phyloP scores from a whole-genome alignment of 2,329 filamentous ascomycete species.

The Penicillium crustosum region DNA sequence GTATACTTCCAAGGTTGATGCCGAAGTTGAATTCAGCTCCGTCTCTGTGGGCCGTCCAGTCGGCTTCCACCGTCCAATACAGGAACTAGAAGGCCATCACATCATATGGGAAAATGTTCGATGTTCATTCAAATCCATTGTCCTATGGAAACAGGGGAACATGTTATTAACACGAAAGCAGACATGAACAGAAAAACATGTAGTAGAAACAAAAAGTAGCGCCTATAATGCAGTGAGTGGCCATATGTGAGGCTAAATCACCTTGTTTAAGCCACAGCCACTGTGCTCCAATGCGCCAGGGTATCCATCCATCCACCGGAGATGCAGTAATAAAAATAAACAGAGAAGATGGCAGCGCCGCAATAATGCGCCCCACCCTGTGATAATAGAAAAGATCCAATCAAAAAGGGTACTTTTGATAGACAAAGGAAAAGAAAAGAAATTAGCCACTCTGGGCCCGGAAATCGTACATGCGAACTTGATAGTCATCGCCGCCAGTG shows the following conservation, averaged over 20 bases:
- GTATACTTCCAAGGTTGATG: too few relatives aligned
- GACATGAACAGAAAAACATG: neutral
- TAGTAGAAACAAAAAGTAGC: neutral
- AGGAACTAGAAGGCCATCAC: too few relatives aligned
- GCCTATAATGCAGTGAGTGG: slow-evolving; percentile 6
- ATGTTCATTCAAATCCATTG: neutral
- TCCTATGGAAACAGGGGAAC: neutral
- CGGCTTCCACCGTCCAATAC: too few relatives aligned
- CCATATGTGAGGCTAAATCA: neutral
- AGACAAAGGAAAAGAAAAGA: neutral
- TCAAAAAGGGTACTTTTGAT: slow-evolving; percentile 2
- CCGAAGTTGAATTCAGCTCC: too few relatives aligned
- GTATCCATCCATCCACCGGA: slow-evolving; percentile 20
- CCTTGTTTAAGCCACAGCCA: neutral
- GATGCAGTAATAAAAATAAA: slow-evolving; percentile 8
- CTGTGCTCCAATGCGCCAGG: slow-evolving; percentile 17
- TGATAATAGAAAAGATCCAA: neutral
- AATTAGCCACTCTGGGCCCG: slow-evolving; percentile 28
- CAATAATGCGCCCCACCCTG: neutral
- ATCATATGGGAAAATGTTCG: too few relatives aligned
- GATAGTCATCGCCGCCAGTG: slow-evolving; percentile 89
- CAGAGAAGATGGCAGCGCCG: neutral
- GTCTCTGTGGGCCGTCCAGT: too few relatives aligned
- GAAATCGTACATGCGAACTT: slow-evolving; percentile 82
- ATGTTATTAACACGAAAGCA: neutral